Evolutionary conservation across 306 rosid genomes (phyloP).

Genomic region (Acacia crassicarpa): DNA sequence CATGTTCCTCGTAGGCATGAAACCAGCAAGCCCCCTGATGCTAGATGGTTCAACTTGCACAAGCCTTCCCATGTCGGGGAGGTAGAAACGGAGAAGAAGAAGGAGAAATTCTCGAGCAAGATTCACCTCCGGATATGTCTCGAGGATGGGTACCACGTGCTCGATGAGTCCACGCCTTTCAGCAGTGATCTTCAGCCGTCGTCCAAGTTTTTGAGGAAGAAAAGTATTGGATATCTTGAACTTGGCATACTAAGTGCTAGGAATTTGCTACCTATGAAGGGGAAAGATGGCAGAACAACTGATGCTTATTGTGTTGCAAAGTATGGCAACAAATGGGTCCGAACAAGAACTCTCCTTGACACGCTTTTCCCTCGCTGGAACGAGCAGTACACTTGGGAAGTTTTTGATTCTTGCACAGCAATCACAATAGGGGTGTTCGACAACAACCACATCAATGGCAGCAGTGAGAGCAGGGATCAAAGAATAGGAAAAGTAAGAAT

Average conservation of each 20-base stretch:
- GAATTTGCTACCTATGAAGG: constrained; percentile 85
- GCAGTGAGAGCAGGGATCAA: constrained; percentile 60
- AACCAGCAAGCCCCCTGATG: constrained; percentile 59
- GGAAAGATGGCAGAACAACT: constrained; percentile 61
- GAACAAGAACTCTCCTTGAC: constrained; percentile 82
- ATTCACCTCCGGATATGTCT: constrained; percentile 69
- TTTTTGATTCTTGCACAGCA: constrained; percentile 83
- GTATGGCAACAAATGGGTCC: constrained; percentile 94
- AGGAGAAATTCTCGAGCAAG: constrained; percentile 92
- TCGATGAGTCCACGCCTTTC: constrained; percentile 87
- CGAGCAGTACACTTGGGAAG: constrained; percentile 98
- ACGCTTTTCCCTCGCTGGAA: constrained; percentile 85
- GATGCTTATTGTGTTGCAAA: constrained; percentile 95
- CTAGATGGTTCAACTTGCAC: constrained; percentile 76
- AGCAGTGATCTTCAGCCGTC: constrained; percentile 97
- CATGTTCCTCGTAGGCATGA: constrained; percentile 52
- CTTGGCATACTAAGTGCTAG: constrained; percentile 85
- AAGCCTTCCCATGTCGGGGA: constrained; percentile 43
- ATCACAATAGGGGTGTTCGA: constrained; percentile 86
- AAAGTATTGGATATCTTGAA: constrained; percentile 78
- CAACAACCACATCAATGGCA: constrained; percentile 69
- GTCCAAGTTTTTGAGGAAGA: constrained; percentile 60
- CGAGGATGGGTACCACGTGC: constrained; percentile 87
- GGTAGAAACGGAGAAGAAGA: constrained; percentile 62
- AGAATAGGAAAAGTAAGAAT: constrained; percentile 91